Evolutionary conservation across 2,329 filamentous ascomycete genomes (phyloP), one percentile per base, ranked within the genome.

Genomic region (Aspergillus costaricaensis): DNA sequence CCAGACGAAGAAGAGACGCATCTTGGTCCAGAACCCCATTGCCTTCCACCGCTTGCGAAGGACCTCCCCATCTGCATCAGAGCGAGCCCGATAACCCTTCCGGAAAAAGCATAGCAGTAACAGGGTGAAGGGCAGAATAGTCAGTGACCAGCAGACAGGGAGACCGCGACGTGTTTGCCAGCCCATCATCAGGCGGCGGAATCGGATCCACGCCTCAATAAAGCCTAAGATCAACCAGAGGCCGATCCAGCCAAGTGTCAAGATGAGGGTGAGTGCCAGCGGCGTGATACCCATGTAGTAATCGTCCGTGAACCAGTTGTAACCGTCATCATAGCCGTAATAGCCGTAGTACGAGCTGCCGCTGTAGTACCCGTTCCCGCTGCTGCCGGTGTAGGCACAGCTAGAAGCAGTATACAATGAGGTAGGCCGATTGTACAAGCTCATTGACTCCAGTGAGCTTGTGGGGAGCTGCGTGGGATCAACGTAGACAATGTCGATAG

Each of bases 141-240:
- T 60, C 38, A 74, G 58, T 9, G 65, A 63, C 72, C 72, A 74
- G 52, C 64, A 70, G 9, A 73, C 58, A 1, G 72, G 72, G 2
- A 74, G 43, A 2, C 72, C 72, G n/a, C 72, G 71, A 1, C 71
- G 67, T 3, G 72, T 70, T 49, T 73, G 71, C 72, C 71, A 74
- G 52, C 72, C 72, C 3, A 65, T 72, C 70, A 73, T 73, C 21
- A 74, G 63, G 4, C 71, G 70, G 50, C 70, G 69, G 61, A 74
- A 74, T 17, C 70, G 69, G 5, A 74, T 52, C 60, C 69, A 74
- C 43, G 64, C 67, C 53, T 74, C 72, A 25, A 74, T 58, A 41
- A 74, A 66, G 25, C 72, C 72, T 3, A 65, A 49, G 27, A 74
- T 62, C 53, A 74, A 63, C 30, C 63, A 64, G 0, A 74, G 36